phyloP scores from a whole-genome alignment of 2,329 filamentous ascomycete species.

The Magnaporthiopsis incrustans region DNA sequence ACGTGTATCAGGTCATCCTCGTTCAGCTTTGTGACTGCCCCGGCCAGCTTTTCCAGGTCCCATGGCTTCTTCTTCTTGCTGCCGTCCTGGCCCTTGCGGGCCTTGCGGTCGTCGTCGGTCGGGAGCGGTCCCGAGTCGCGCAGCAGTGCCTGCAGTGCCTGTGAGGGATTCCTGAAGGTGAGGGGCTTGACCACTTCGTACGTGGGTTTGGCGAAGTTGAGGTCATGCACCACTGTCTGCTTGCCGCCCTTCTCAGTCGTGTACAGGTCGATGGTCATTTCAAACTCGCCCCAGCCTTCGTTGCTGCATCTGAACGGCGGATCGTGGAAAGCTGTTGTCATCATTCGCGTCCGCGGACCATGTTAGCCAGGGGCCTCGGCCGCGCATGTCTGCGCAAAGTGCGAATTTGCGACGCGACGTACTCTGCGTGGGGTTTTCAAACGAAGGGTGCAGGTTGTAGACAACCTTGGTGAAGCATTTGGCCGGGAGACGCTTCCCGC shows the following conservation, averaged over 20 bases:
- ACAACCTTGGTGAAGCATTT: slow-evolving; percentile 85
- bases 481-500: slow-evolving; percentile 75
- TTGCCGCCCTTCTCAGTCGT: slow-evolving; percentile 81
- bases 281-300: slow-evolving; percentile 98
- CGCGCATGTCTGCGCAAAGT: background rate
- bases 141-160: slow-evolving; percentile 70
- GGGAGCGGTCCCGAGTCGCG: slow-evolving; percentile 82
- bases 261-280: slow-evolving; percentile 79
- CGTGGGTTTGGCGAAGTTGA: slow-evolving; percentile 75
- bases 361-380: background rate
- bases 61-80: slow-evolving; percentile 67
- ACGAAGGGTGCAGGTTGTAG: slow-evolving; percentile 91
- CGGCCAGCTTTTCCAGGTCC: slow-evolving; percentile 95
- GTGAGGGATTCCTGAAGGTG: slow-evolving; percentile 87
- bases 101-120: slow-evolving; percentile 58
- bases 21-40: slow-evolving; percentile 76
- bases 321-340: slow-evolving; percentile 60
- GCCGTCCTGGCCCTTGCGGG: slow-evolving; percentile 56
- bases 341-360: background rate
- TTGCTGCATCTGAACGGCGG: slow-evolving; percentile 86
- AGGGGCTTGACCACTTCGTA: slow-evolving; percentile 81
- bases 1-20: slow-evolving; percentile 93
- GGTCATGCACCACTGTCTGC: slow-evolving; percentile 71
- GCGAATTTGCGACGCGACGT: slow-evolving; percentile 14
- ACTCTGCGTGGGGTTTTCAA: slow-evolving; percentile 82